phyloP scores from a whole-genome alignment of 148 eudicot genomes.

The Amaranthus cruentus region DNA sequence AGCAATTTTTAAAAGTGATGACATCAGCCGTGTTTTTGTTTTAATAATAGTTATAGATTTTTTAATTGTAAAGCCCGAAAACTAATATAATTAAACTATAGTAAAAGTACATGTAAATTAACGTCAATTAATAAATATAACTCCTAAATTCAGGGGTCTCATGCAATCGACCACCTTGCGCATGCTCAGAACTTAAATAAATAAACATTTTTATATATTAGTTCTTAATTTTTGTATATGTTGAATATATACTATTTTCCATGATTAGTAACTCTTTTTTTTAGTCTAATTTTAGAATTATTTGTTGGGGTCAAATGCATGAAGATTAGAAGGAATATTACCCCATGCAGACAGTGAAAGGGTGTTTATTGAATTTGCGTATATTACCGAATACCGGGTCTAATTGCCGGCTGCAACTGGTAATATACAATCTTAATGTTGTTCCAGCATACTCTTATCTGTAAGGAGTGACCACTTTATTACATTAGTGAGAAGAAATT shows the following conservation, averaged over 20 bases:
- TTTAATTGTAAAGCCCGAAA: too few species aligned
- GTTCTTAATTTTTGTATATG: too few species aligned
- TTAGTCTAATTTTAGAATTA: background rate
- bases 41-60: too few species aligned
- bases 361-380: background rate
- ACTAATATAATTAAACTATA: too few species aligned
- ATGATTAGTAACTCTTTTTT: constrained; percentile 8
- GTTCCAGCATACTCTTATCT: background rate
- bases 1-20: too few species aligned
- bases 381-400: background rate
- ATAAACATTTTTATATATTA: background rate
- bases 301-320: constrained; percentile 13
- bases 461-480: too few species aligned
- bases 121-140: too few species aligned
- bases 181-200: background rate
- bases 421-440: background rate
- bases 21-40: too few species aligned
- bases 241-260: background rate
- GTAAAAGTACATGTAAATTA: too few species aligned
- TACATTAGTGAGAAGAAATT: too few species aligned
- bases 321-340: background rate
- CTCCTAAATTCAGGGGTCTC: too few species aligned
- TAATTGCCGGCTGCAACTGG: constrained; percentile 5
- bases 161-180: too few species aligned
- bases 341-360: constrained; percentile 21